Evolutionary conservation across 2,329 filamentous ascomycete species (phyloP).

Genomic region (Thielaviopsis populi): DNA sequence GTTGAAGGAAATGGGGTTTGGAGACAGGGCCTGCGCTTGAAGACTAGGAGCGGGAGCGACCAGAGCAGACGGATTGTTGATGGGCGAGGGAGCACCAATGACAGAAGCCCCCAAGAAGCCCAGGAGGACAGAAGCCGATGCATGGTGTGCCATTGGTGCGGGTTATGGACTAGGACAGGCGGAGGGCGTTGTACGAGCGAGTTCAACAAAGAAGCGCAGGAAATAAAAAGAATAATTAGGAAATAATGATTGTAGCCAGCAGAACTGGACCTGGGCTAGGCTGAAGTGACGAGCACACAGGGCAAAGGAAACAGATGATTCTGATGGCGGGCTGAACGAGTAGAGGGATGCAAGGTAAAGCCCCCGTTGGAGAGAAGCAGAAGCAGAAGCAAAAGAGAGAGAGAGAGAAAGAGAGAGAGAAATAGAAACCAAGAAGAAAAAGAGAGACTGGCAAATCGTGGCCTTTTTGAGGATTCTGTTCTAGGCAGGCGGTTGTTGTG

Average conservation of each 20-base stretch:
- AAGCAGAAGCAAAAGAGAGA: neutral
- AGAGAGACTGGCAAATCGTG: neutral
- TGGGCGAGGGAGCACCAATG: neutral
- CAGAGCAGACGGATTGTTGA: neutral
- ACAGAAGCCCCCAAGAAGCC: conserved; percentile 7
- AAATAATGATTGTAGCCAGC: neutral
- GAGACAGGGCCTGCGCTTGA: neutral
- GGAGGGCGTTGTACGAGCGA: neutral
- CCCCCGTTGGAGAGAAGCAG: neutral
- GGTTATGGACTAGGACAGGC: neutral
- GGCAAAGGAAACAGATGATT: neutral
- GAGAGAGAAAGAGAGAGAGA: neutral
- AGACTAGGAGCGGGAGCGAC: neutral
- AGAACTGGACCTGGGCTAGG: neutral
- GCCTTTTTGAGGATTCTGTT: neutral
- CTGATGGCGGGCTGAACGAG: neutral
- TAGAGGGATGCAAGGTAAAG: neutral
- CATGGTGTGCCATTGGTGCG: conserved; percentile 1
- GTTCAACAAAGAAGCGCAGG: neutral
- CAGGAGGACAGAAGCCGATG: conserved; percentile 6
- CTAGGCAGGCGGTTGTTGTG: neutral
- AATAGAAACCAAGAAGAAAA: neutral
- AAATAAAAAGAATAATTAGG: neutral
- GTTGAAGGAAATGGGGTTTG: conserved; percentile 9
- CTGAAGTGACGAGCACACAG: neutral